Percentiles rank a stretch among this genome's conserved stretches.
phyloP scores from a whole-genome alignment of 2,329 filamentous ascomycete genomes.

The Pseudocercospora crystallina region DNA sequence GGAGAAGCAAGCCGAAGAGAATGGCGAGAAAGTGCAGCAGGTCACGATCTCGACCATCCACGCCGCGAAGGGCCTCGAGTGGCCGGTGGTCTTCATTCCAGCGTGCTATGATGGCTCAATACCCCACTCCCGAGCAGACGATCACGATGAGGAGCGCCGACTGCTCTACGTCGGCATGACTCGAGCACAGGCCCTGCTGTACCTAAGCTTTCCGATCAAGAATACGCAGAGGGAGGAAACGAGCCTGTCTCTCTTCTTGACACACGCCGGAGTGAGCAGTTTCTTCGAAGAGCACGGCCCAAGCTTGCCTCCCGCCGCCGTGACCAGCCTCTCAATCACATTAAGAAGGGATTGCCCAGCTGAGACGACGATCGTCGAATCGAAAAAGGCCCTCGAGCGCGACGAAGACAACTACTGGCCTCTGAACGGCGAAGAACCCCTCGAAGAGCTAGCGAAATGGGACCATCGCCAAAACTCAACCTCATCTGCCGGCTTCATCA shows the following conservation, averaged over 20 bases:
- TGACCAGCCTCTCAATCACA: slow-evolving; percentile 70
- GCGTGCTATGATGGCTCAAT: slow-evolving; percentile 88
- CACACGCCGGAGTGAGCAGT: slow-evolving; percentile 52
- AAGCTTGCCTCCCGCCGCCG: slow-evolving; percentile 61
- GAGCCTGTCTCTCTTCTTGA: slow-evolving; percentile 71
- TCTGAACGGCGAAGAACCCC: slow-evolving; percentile 56
- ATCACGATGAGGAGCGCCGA: slow-evolving; percentile 81
- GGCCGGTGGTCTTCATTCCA: slow-evolving; percentile 92
- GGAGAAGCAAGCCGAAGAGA: slow-evolving; percentile 61
- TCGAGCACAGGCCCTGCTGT: slow-evolving; percentile 79
- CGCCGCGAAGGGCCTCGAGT: slow-evolving; percentile 92
- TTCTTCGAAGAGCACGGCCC: slow-evolving; percentile 66
- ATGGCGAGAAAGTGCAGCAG: slow-evolving; percentile 55
- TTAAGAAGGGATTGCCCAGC: slow-evolving; percentile 63
- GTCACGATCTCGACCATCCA: slow-evolving; percentile 96
- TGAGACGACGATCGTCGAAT: slow-evolving; percentile 54
- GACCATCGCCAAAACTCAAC: slow-evolving; percentile 26
- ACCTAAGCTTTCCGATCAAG: slow-evolving; percentile 75
- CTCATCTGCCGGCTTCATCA: slow-evolving; percentile 15
- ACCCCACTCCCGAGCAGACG: slow-evolving; percentile 81
- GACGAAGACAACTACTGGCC: slow-evolving; percentile 70
- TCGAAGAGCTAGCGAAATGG: slow-evolving; percentile 39
- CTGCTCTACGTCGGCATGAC: slow-evolving; percentile 97
- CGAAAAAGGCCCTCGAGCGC: slow-evolving; percentile 49
- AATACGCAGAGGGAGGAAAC: slow-evolving; percentile 63